Conservation (phyloP, 140 eudicot genomes). For the Flaveria floridana region DNA sequence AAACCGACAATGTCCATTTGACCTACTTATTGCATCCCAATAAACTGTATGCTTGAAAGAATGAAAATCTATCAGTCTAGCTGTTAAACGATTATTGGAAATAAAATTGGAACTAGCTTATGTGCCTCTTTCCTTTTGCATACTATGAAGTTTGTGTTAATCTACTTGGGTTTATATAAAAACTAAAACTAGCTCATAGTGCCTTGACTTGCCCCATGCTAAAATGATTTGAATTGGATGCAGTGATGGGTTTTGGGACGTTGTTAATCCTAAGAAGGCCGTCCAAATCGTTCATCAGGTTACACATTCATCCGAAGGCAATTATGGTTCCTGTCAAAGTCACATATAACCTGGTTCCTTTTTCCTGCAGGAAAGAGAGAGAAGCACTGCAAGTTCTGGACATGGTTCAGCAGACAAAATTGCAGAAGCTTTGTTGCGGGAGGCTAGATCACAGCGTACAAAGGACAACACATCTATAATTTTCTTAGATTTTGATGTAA, state of each 20-base stretch:
- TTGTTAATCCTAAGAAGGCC: constrained; percentile 69
- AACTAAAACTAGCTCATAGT: constrained; percentile 1
- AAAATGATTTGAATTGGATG: constrained; percentile 25
- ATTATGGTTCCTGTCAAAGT: neutral
- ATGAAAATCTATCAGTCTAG: neutral
- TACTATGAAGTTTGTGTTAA: neutral
- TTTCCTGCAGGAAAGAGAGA: constrained; percentile 55
- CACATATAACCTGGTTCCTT: neutral
- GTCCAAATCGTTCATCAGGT: constrained; percentile 82
- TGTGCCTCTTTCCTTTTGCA: neutral
- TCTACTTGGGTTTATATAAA: neutral
- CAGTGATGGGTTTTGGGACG: constrained; percentile 99
- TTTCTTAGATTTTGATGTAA: constrained; percentile 65
- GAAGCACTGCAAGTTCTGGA: constrained; percentile 4
- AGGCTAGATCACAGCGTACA: constrained; percentile 88
- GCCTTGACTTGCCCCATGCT: neutral
- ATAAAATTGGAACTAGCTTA: neutral
- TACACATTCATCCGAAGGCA: constrained; percentile 2
- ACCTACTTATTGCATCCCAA: neutral
- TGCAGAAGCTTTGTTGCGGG: constrained; percentile 64
- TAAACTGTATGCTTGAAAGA: neutral
- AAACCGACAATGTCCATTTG: neutral
- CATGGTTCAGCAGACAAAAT: constrained; percentile 62
- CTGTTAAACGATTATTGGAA: neutral
- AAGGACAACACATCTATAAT: constrained; percentile 91